Percentiles rank a stretch among this genome's conserved stretches.
phyloP scores from a whole-genome alignment of 1,284 basidiomycete species.

The Fomitopsis palustris region DNA sequence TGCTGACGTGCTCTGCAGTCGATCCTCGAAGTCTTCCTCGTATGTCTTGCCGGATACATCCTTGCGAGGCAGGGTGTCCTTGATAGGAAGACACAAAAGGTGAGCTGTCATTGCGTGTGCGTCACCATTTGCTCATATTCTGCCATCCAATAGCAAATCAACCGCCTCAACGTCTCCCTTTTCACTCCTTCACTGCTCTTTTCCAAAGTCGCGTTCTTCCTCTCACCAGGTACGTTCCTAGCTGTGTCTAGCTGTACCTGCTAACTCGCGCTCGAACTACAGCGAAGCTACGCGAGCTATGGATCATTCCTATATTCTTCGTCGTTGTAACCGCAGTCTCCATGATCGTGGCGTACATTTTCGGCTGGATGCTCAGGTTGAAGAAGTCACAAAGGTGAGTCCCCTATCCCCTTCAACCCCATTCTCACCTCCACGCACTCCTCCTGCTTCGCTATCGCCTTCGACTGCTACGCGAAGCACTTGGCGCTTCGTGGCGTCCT shows the following conservation, averaged over 20 bases:
- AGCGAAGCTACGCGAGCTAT: slow-evolving; percentile 84
- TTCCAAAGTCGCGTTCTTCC: slow-evolving; percentile 87
- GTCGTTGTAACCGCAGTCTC: slow-evolving; percentile 67
- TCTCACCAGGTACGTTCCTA: slow-evolving; percentile 54
- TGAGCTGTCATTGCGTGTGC: slow-evolving; percentile 28
- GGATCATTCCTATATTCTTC: slow-evolving; percentile 88
- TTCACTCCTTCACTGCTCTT: slow-evolving; percentile 93
- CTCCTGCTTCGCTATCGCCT: neutral
- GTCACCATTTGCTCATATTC: neutral
- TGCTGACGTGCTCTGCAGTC: slow-evolving; percentile 47
- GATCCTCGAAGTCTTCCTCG: slow-evolving; percentile 84
- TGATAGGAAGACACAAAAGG: slow-evolving; percentile 88
- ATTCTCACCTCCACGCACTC: too few species aligned
- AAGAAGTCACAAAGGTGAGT: slow-evolving; percentile 60
- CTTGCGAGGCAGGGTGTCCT: slow-evolving; percentile 79
- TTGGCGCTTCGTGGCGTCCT: neutral
- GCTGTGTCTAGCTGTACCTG: neutral
- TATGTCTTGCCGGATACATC: slow-evolving; percentile 84
- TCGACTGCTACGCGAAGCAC: neutral
- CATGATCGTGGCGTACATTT: slow-evolving; percentile 46
- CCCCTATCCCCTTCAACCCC: neutral
- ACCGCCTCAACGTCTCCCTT: slow-evolving; percentile 79
- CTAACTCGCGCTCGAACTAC: neutral
- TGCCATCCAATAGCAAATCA: slow-evolving; percentile 54
- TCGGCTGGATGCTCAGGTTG: slow-evolving; percentile 50